These are phyloP conservation scores for Paspalum notatum DNA, from an alignment of 176 grass and related monocot species.

Conservation along the genomic window DNA sequence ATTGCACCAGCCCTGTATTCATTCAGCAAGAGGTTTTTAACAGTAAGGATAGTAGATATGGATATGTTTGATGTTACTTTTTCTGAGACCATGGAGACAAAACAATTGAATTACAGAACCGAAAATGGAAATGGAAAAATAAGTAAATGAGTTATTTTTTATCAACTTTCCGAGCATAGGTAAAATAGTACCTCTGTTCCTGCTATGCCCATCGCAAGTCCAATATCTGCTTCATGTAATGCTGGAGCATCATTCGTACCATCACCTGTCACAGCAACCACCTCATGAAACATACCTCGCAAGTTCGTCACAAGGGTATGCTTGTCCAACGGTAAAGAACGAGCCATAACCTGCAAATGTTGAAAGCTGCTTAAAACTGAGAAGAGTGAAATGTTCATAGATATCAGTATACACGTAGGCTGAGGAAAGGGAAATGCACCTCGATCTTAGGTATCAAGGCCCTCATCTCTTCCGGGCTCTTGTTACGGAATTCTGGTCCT, in stretches of 20 bases:
- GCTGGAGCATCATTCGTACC: slow-evolving; percentile 98
- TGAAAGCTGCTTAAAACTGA: slow-evolving; percentile 25
- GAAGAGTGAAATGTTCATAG: background rate
- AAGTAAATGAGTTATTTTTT: background rate
- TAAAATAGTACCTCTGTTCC: slow-evolving; percentile 80
- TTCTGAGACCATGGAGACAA: background rate
- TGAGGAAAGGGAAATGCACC: slow-evolving; percentile 47
- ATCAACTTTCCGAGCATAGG: background rate
- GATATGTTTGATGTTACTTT: background rate
- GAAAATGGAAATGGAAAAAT: background rate
- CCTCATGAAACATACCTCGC: slow-evolving; percentile 74
- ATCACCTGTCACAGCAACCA: slow-evolving; percentile 95
- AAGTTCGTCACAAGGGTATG: slow-evolving; percentile 92
- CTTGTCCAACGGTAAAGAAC: slow-evolving; percentile 92
- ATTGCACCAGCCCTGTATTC: background rate
- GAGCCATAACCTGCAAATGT: slow-evolving; percentile 82
- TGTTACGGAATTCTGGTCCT: slow-evolving; percentile 75
- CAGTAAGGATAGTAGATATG: background rate
- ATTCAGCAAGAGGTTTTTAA: background rate
- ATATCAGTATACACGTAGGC: background rate
- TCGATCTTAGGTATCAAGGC: slow-evolving; percentile 80
- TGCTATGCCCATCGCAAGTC: slow-evolving; percentile 98
- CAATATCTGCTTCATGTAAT: slow-evolving; percentile 94
- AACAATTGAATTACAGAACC: slow-evolving; percentile 1
- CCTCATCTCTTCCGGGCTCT: slow-evolving; percentile 74